A percentile compares a stretch with the other conserved stretches of the same genome.
phyloP scores from a whole-genome alignment of 495 filamentous ascomycete species.

The Penicillium silybi region DNA sequence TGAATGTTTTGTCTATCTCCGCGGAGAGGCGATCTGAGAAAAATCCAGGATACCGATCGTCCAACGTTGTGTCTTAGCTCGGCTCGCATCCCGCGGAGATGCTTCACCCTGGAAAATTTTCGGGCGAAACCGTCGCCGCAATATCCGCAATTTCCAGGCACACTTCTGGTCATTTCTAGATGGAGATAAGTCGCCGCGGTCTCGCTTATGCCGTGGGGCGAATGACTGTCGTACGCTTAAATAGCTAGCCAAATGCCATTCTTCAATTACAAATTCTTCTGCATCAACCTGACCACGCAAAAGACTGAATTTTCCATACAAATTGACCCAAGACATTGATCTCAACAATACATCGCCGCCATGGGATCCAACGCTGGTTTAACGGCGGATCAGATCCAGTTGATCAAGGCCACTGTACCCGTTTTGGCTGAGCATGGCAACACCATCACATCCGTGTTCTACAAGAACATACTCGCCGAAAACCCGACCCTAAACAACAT shows the following conservation, averaged over 20 bases:
- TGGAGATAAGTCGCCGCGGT: not conserved
- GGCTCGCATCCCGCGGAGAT: slow-evolving; percentile 21
- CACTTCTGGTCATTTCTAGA: slow-evolving; percentile 5
- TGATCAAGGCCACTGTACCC: slow-evolving; percentile 45
- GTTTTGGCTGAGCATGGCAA: slow-evolving; percentile 62
- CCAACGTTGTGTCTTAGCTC: not conserved
- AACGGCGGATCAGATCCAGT: slow-evolving; percentile 29
- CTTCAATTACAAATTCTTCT: not conserved
- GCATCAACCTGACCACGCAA: not conserved
- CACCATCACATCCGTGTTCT: slow-evolving; percentile 65
- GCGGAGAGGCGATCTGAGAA: slow-evolving; percentile 10
- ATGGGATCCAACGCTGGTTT: slow-evolving; percentile 18
- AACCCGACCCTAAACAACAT: slow-evolving; percentile 59
- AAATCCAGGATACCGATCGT: slow-evolving; percentile 5
- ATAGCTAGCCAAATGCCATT: slow-evolving; percentile 1
- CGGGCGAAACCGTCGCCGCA: slow-evolving; percentile 1
- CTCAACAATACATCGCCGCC: not conserved
- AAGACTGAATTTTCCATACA: not conserved
- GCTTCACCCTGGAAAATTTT: slow-evolving; percentile 7
- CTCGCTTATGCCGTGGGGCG: not conserved
- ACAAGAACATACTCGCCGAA: slow-evolving; percentile 59
- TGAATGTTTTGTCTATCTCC: no score
- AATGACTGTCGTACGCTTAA: not conserved
- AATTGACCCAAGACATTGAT: not conserved
- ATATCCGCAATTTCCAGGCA: not conserved